Conservation (phyloP, 2,329 filamentous ascomycete genomes). For the Cercospora nicotianae region DNA sequence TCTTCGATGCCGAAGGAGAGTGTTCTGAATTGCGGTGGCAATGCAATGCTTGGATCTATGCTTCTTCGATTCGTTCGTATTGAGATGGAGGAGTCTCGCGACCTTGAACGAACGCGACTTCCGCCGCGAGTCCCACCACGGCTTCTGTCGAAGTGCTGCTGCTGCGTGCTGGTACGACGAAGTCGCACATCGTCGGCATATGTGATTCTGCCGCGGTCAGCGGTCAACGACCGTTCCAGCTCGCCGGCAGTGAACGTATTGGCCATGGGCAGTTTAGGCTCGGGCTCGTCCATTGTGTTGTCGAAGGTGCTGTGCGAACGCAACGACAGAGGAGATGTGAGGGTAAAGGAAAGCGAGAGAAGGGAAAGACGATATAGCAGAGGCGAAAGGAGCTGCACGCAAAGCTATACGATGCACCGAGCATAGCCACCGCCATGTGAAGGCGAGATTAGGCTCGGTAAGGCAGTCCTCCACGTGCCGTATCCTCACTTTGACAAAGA, state of each 20-base stretch:
- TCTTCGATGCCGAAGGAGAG: slow-evolving; percentile 48
- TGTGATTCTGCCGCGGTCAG: slow-evolving; percentile 26
- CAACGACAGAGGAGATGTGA: neutral
- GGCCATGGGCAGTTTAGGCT: slow-evolving; percentile 13
- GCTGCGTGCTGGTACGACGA: slow-evolving; percentile 18
- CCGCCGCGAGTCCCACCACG: slow-evolving; percentile 10
- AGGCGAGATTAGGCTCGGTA: slow-evolving; percentile 14
- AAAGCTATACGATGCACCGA: slow-evolving; percentile 13
- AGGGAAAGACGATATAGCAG: neutral
- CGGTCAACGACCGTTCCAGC: slow-evolving; percentile 17
- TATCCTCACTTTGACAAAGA: slow-evolving; percentile 9
- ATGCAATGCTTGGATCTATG: slow-evolving; percentile 46
- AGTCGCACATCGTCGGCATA: slow-evolving; percentile 24
- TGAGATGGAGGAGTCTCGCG: slow-evolving; percentile 38
- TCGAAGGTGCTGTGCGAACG: neutral
- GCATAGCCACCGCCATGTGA: slow-evolving; percentile 14
- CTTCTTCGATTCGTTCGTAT: slow-evolving; percentile 40
- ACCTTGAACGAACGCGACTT: slow-evolving; percentile 23
- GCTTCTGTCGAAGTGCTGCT: slow-evolving; percentile 15
- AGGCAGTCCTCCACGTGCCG: slow-evolving; percentile 11
- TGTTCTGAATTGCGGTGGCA: slow-evolving; percentile 49
- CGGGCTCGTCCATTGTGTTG: slow-evolving; percentile 15
- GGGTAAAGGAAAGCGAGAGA: neutral
- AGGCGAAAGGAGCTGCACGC: neutral
- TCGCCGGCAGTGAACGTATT: slow-evolving; percentile 15